These are phyloP conservation scores for Ascochyta koolunga DNA, from an alignment of 2,329 filamentous ascomycete species.

Conservation along the genomic window DNA sequence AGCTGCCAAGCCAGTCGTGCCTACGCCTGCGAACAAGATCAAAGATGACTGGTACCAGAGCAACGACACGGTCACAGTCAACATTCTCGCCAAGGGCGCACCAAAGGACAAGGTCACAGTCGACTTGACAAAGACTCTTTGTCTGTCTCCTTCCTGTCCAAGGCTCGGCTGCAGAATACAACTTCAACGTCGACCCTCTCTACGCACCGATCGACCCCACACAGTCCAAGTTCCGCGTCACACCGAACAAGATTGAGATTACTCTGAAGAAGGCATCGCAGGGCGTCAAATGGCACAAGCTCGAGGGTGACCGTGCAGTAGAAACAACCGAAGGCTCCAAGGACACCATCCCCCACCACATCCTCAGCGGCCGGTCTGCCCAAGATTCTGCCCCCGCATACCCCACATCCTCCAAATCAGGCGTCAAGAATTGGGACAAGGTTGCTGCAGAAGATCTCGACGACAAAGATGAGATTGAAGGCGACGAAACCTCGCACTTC, in stretches of 20 bases:
- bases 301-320: constrained; percentile 54
- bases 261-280: constrained; percentile 69
- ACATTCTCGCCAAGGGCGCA: constrained; percentile 69
- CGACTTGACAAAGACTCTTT: constrained; percentile 59
- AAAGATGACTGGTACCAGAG: constrained; percentile 74
- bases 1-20: constrained; percentile 33
- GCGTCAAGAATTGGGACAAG: constrained; percentile 92
- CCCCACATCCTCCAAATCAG: constrained; percentile 82
- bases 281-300: constrained; percentile 70
- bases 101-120: constrained; percentile 62
- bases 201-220: constrained; percentile 68
- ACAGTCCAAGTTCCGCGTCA: constrained; percentile 67
- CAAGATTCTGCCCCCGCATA: constrained; percentile 64
- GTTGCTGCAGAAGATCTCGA: constrained; percentile 61
- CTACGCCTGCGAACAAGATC: constrained; percentile 63
- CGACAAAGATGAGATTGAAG: constrained; percentile 61
- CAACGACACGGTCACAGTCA: constrained; percentile 64
- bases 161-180: constrained; percentile 60
- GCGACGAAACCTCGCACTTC: constrained; percentile 75
- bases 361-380: constrained; percentile 25
- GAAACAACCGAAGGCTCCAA: constrained; percentile 13
- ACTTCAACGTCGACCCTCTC: constrained; percentile 69
- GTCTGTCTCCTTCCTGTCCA: constrained; percentile 63
- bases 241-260: constrained; percentile 81
- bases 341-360: constrained; percentile 23